phyloP scores from a whole-genome alignment of 257 asterid genomes.

The Gentiana dahurica region DNA sequence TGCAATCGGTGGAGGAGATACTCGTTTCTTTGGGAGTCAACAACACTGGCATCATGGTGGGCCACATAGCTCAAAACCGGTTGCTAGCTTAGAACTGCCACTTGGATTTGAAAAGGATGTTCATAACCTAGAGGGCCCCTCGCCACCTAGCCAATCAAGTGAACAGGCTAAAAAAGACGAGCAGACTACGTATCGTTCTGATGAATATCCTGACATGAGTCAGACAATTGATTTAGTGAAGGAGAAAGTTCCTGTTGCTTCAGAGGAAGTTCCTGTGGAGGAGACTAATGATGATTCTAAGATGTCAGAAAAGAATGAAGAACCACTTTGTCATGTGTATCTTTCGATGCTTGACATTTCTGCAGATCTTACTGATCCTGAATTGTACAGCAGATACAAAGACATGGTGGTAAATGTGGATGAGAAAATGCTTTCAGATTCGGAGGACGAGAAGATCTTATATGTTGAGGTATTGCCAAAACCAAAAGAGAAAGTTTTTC shows the following conservation, averaged over 20 bases:
- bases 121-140: constrained; percentile 32
- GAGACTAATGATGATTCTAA: constrained; percentile 23
- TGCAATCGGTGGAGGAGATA: constrained; percentile 52
- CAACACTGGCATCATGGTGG: constrained; percentile 75
- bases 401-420: constrained; percentile 34
- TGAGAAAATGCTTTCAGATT: constrained; percentile 25
- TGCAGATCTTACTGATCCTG: constrained; percentile 69
- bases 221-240: constrained; percentile 19
- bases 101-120: constrained; percentile 46
- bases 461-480: constrained; percentile 55
- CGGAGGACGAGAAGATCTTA: constrained; percentile 34
- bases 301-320: constrained; percentile 36
- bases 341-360: constrained; percentile 80
- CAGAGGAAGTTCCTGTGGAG: constrained; percentile 18
- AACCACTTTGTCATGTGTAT: constrained; percentile 33
- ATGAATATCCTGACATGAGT: constrained; percentile 32
- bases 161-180: constrained; percentile 37
- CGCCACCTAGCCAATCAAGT: constrained; percentile 31
- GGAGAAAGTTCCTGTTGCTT: constrained; percentile 35
- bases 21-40: constrained; percentile 68
- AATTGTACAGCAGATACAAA: constrained; percentile 49
- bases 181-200: constrained; percentile 25
- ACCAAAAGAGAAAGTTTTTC: constrained; percentile 1
- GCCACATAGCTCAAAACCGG: constrained; percentile 45
- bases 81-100: constrained; percentile 41